Base-by-base conservation (phyloP, 177 flowering plant genomes). In the Viscum album region DNA sequence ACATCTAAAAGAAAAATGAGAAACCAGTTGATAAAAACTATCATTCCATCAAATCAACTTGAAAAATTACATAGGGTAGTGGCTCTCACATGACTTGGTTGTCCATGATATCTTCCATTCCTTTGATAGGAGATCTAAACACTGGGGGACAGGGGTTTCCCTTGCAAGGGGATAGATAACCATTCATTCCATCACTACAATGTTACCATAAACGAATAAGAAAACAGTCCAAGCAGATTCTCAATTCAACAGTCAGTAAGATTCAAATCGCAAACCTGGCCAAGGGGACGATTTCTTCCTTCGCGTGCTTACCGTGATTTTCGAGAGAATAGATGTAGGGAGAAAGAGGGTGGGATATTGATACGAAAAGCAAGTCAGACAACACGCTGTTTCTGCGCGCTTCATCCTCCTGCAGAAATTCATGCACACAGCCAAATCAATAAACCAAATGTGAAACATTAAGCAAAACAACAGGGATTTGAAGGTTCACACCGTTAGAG, bases 141-240 rank as follows among this genome's bases (percentile, higher is more conserved):
- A 94, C 75, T 32, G 93, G 86, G 63, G 96, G 96, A 66, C 94
- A 88, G 33, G 92, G 86, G 71, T 94, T 96, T 68, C 97, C 99
- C 81, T 71, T 45, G 75, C 97, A 92, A 47, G 85, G 89, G 45
- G 96, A 89, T 61, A 94, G 71, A 72, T 85, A 94, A 24, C 99
- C 99, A 78, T 92, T 94, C 99, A 94, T 94, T 47, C 96, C 97
- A 79, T 85, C 96, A 75, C 97, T 94, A 92, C 89, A 89, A n/a
- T 41, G 72, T 59, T 82, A 52, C 70, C 79, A 78, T 69, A 83
- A 73, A 75, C 66, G 66, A 71, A 85, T 90, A 81, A 88, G 90
- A 75, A 71, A 67, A 75, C 60, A 66, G 26, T 69, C 54, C 71
- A 68, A 66, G 73, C 17, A 64, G 19, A 66, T 67, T 72, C 67